Evolutionary conservation across 1,139 yeast species (phyloP).

Genomic region (Diutina ranongensis): DNA sequence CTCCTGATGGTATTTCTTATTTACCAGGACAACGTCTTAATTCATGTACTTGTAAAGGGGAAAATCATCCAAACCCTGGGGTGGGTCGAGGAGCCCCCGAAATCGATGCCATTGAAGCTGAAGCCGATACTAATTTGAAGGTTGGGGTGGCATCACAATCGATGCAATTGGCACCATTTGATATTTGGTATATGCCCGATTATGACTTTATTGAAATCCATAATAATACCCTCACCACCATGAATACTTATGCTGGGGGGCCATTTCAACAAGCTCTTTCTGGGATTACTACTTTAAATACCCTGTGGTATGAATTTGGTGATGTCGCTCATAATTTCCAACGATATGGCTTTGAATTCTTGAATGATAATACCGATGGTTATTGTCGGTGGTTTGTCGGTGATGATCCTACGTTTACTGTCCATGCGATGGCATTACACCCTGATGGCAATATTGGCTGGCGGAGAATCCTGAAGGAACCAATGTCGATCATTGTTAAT

Average conservation of each 20-base stretch:
- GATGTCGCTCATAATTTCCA: constrained; percentile 42
- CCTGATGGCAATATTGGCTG: constrained; percentile 61
- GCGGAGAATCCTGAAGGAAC: constrained; percentile 70
- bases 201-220: constrained; percentile 16
- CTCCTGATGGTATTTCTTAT: constrained; percentile 1
- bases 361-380: constrained; percentile 16
- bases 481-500: constrained; percentile 58
- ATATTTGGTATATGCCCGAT: constrained; percentile 21
- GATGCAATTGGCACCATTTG: constrained; percentile 21
- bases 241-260: constrained; percentile 22
- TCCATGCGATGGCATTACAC: constrained; percentile 15
- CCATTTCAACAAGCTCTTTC: constrained; percentile 22
- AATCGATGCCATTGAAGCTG: constrained; percentile 20
- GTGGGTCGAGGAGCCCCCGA: constrained; percentile 15
- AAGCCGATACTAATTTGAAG: constrained; percentile 22
- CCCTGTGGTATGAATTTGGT: constrained; percentile 64
- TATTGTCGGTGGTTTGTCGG: constrained; percentile 21
- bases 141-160: constrained; percentile 20
- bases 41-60: constrained; percentile 16
- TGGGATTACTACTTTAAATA: constrained; percentile 16
- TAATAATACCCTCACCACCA: constrained; percentile 15
- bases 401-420: constrained; percentile 15
- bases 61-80: constrained; percentile 12
- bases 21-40: constrained; percentile 13
- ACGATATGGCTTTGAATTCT: constrained; percentile 44